phyloP scores from a whole-genome alignment of 805 yeast genomes.

The Saturnispora hagleri region DNA sequence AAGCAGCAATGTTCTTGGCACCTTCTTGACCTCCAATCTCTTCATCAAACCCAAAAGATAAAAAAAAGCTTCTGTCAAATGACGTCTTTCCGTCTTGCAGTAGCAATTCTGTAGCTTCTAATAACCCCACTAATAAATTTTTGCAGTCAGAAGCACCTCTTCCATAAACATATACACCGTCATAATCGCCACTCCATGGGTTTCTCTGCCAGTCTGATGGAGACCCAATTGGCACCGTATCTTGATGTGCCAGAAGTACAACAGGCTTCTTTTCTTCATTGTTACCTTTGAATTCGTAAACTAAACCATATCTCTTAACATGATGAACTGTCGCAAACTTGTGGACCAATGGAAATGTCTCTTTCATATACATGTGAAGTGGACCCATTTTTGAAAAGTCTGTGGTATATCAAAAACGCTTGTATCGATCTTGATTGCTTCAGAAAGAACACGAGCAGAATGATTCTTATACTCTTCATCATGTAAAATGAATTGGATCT shows the following conservation, averaged over 20 bases:
- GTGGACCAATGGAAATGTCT: constrained; percentile 33
- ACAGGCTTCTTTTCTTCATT: constrained; percentile 32
- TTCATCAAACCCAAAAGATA: constrained; percentile 74
- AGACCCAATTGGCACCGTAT: constrained; percentile 38
- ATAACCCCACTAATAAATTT: constrained; percentile 32
- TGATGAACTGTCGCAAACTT: constrained; percentile 26
- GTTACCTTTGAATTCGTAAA: constrained; percentile 35
- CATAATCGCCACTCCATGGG: constrained; percentile 31
- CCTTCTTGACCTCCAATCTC: constrained; percentile 62
- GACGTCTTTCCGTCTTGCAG: constrained; percentile 42
- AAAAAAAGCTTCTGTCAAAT: constrained; percentile 44
- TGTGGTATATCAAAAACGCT: constrained; percentile 25
- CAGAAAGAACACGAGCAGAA: constrained; percentile 36
- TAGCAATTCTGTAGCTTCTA: constrained; percentile 50
- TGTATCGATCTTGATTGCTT: constrained; percentile 46
- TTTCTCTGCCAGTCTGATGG: constrained; percentile 32
- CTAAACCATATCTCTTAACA: constrained; percentile 36
- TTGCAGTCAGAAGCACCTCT: constrained; percentile 35
- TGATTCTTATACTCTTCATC: constrained; percentile 26
- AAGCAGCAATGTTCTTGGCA: constrained; percentile 36
- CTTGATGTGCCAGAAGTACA: constrained; percentile 40
- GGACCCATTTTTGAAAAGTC: constrained; percentile 14
- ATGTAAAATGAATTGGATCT: constrained; percentile 24
- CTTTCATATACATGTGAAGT: constrained; percentile 24
- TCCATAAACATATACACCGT: constrained; percentile 30